These are phyloP conservation scores for Zanthoxylum bungeanum DNA, from an alignment of 345 rosid genomes.

Conservation along the genomic window DNA sequence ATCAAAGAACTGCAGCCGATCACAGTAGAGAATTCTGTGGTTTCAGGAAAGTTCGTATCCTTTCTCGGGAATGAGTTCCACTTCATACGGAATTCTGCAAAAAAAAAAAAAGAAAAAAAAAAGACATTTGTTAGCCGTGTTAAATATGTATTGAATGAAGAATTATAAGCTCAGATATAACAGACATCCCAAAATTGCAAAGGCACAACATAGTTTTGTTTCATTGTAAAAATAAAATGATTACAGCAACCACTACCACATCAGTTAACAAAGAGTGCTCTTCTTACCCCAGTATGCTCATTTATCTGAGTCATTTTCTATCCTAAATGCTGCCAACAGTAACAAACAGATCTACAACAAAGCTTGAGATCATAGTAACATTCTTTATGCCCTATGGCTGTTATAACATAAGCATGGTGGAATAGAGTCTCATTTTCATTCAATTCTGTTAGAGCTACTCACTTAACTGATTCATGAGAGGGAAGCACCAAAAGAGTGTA, in stretches of 20 bases:
- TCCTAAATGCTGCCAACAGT: not conserved
- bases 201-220: not conserved
- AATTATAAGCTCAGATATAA: not conserved
- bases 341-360: not conserved
- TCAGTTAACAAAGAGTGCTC: not conserved
- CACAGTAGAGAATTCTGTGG: not conserved
- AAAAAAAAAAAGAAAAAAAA: too few species aligned
- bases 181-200: too few species aligned
- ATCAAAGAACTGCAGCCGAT: not conserved
- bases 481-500: too few species aligned
- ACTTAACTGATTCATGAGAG: too few species aligned
- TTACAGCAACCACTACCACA: not conserved
- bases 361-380: not conserved
- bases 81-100: constrained; percentile 13
- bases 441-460: too few species aligned
- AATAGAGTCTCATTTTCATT: not conserved
- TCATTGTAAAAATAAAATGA: not conserved
- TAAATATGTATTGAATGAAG: not conserved
- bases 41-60: constrained; percentile 1
- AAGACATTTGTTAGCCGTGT: not conserved
- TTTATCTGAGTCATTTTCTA: not conserved
- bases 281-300: not conserved
- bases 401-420: not conserved
- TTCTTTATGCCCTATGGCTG: not conserved
- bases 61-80: constrained; percentile 8